Evolutionary conservation across 1,284 basidiomycete species (phyloP).

Genomic region (Ustilago crameri): DNA sequence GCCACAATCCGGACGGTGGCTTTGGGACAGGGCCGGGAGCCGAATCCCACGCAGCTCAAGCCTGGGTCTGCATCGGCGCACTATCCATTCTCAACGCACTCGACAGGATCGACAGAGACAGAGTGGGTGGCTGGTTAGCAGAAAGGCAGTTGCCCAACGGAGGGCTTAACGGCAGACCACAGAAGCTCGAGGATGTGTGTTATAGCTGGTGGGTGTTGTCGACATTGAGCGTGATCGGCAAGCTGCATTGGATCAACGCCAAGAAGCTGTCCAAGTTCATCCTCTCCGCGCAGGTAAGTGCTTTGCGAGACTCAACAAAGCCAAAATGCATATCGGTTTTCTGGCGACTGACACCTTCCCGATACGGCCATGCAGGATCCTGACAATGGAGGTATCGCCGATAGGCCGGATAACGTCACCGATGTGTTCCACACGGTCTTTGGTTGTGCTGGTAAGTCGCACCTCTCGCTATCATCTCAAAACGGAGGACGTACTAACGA

Average conservation of each 20-base stretch:
- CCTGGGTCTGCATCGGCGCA: conserved; percentile 88
- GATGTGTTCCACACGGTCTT: conserved; percentile 97
- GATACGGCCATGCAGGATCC: conserved; percentile 75
- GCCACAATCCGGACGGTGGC: conserved; percentile 94
- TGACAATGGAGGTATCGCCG: conserved; percentile 91
- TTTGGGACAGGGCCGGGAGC: conserved; percentile 86
- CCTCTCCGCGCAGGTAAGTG: conserved; percentile 81
- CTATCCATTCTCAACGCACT: conserved; percentile 86
- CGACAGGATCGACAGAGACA: conserved; percentile 71
- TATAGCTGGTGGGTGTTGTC: conserved; percentile 98
- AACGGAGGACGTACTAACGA: too few relatives aligned
- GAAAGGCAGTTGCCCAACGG: conserved; percentile 93
- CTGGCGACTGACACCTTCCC: not conserved
- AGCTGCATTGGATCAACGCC: conserved; percentile 87
- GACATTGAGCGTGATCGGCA: conserved; percentile 83
- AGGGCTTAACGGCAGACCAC: conserved; percentile 92
- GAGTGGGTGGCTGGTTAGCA: conserved; percentile 88
- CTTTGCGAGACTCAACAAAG: too few relatives aligned
- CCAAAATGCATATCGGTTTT: too few relatives aligned
- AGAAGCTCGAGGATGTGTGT: conserved; percentile 98
- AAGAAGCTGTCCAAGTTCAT: conserved; percentile 85
- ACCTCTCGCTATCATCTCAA: not conserved
- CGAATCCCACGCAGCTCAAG: conserved; percentile 92
- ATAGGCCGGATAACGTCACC: conserved; percentile 89
- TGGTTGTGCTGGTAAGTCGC: conserved; percentile 82